These are phyloP conservation scores for Teratosphaeria nubilosa DNA, from an alignment of 2,329 filamentous ascomycete species.

Conservation along the genomic window DNA sequence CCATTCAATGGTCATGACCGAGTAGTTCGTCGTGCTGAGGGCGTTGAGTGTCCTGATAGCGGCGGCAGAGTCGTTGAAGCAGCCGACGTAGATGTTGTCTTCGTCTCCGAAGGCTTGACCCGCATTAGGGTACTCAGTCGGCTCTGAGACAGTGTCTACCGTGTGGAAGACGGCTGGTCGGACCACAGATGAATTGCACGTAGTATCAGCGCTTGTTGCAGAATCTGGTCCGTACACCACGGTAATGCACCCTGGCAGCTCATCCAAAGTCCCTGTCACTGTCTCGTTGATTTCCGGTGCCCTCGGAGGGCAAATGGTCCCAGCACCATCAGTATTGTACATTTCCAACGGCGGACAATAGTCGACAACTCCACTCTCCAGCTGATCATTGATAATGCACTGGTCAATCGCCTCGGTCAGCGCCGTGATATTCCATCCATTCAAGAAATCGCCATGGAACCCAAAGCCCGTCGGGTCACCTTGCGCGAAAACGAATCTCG, in stretches of 20 bases:
- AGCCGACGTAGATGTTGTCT: constrained; percentile 23
- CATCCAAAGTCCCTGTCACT: constrained; percentile 16
- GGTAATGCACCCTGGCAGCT: constrained; percentile 26
- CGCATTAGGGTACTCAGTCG: constrained; percentile 17
- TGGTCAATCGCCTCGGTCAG: constrained; percentile 30
- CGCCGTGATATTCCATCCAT: constrained; percentile 36
- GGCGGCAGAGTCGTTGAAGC: constrained; percentile 25
- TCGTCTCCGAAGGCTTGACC: constrained; percentile 17
- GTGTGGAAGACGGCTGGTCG: constrained; percentile 18
- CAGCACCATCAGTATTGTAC: not conserved
- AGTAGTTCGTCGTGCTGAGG: constrained; percentile 13
- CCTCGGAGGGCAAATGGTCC: not conserved
- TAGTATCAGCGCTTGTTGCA: constrained; percentile 20
- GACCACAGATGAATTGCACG: constrained; percentile 15
- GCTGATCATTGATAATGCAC: constrained; percentile 24
- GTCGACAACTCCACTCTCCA: constrained; percentile 23
- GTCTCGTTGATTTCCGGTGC: not conserved
- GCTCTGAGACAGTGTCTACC: constrained; percentile 19
- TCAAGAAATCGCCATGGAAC: constrained; percentile 46
- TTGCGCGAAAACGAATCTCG: constrained; percentile 37
- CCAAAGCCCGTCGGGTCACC: constrained; percentile 43
- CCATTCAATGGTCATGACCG: constrained; percentile 23
- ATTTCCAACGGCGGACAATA: constrained; percentile 18
- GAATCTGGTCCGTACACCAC: constrained; percentile 23
- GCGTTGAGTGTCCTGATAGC: constrained; percentile 17